Evolutionary conservation across 805 yeast species (phyloP).

Genomic region (Candida vaughaniae): DNA sequence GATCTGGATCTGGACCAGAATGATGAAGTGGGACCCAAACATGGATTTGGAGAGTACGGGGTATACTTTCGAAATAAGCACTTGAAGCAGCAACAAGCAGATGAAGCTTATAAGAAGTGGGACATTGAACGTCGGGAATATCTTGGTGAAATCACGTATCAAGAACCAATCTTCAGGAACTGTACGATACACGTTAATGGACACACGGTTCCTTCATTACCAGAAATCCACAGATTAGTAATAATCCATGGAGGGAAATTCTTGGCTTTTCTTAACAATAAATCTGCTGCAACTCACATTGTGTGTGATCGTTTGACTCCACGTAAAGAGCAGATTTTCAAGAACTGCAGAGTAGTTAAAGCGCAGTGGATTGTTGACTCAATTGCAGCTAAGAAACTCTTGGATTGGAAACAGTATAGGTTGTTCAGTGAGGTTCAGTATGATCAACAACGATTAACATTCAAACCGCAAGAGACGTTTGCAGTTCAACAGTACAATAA

Average conservation of each 20-base stretch:
- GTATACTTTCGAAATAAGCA: conserved; percentile 63
- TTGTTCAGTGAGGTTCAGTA: conserved; percentile 50
- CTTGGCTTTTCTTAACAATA: conserved; percentile 64
- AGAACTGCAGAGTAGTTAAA: conserved; percentile 68
- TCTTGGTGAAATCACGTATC: conserved; percentile 16
- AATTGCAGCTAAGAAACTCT: conserved; percentile 42
- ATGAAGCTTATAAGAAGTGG: conserved; percentile 50
- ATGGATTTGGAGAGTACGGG: conserved; percentile 65
- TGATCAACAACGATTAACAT: conserved; percentile 48
- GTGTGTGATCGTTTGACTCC: conserved; percentile 80
- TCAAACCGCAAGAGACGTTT: conserved; percentile 7
- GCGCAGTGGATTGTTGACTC: conserved; percentile 83
- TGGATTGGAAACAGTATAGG: conserved; percentile 71
- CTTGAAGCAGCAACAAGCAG: conserved; percentile 59
- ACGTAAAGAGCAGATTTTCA: conserved; percentile 63
- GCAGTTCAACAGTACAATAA: conserved; percentile 5
- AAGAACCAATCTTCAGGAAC: conserved; percentile 50
- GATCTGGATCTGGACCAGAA: too few relatives aligned
- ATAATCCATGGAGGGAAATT: conserved; percentile 80
- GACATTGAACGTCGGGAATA: conserved; percentile 36
- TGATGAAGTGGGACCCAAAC: conserved; percentile 17
- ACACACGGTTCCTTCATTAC: conserved; percentile 76
- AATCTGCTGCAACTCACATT: conserved; percentile 79
- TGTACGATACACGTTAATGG: conserved; percentile 86
- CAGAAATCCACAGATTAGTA: conserved; percentile 67